Percentiles rank a stretch among this genome's conserved stretches.
These are phyloP conservation scores for Clavariopsis aquatica DNA, from an alignment of 495 filamentous ascomycete genomes.

Conservation along the genomic window DNA sequence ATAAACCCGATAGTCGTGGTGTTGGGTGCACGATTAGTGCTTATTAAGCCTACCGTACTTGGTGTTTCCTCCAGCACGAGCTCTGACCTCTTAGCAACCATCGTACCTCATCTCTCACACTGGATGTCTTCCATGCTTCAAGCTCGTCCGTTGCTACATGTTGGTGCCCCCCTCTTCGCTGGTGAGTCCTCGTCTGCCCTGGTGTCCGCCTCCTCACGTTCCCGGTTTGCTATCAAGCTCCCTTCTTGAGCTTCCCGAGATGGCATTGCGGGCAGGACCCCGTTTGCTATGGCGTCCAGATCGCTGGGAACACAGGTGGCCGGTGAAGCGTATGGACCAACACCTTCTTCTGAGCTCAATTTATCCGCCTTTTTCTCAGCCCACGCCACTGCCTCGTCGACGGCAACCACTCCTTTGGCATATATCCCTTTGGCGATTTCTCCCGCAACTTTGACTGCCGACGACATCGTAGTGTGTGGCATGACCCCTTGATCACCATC, in stretches of 20 bases:
- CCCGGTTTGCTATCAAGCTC: background rate
- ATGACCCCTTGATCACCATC: slow-evolving; percentile 3
- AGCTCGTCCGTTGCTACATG: too few species aligned
- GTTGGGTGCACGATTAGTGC: too few species aligned
- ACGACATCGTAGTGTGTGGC: background rate
- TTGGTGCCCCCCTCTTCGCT: background rate
- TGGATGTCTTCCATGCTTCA: too few species aligned
- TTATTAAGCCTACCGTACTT: too few species aligned
- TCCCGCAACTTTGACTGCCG: background rate
- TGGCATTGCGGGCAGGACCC: slow-evolving; percentile 7
- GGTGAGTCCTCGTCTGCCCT: background rate
- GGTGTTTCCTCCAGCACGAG: too few species aligned
- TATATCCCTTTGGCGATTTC: background rate
- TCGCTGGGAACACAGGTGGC: slow-evolving; percentile 3
- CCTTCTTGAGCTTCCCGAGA: background rate
- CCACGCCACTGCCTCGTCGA: slow-evolving; percentile 2
- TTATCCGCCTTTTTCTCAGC: background rate
- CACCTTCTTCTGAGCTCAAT: background rate
- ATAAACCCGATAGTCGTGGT: too few species aligned
- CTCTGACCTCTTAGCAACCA: too few species aligned
- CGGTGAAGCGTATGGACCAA: slow-evolving; percentile 3
- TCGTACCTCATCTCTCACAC: too few species aligned
- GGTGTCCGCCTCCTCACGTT: background rate
- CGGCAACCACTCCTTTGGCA: too few species aligned
- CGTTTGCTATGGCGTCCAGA: slow-evolving; percentile 1